phyloP scores from a whole-genome alignment of 1,284 basidiomycete species.

The Xerocomus nothofagi region DNA sequence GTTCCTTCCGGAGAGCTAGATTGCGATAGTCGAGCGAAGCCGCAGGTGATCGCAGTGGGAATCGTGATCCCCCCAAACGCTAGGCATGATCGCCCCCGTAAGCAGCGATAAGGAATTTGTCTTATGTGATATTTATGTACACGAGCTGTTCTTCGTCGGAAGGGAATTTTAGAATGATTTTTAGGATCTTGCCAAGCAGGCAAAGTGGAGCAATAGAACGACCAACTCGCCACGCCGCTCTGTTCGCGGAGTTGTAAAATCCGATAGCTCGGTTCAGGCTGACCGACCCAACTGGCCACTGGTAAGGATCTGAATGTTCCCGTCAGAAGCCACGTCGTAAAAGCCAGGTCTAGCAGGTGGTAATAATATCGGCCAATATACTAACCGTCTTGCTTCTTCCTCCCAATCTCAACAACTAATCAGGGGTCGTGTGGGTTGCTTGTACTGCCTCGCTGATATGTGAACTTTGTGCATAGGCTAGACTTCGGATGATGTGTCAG shows the following conservation, averaged over 20 bases:
- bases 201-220: constrained; percentile 7
- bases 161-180: neutral
- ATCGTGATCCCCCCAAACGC: constrained; percentile 3
- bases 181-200: constrained; percentile 2
- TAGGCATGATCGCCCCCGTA: constrained; percentile 1
- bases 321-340: constrained; percentile 15
- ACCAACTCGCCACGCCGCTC: constrained; percentile 23
- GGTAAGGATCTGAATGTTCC: neutral
- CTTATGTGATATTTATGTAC: constrained; percentile 23
- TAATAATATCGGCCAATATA: constrained; percentile 32
- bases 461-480: constrained; percentile 21
- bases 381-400: constrained; percentile 11
- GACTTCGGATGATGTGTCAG: constrained; percentile 20
- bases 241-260: constrained; percentile 36
- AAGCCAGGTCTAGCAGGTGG: constrained; percentile 16
- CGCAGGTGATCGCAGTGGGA: constrained; percentile 20
- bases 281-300: neutral
- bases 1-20: neutral
- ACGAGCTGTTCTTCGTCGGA: neutral
- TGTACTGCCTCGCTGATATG: constrained; percentile 33
- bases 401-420: constrained; percentile 14
- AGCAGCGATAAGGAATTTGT: constrained; percentile 1
- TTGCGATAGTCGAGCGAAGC: constrained; percentile 8
- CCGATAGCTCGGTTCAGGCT: neutral
- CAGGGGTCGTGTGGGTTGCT: constrained; percentile 21